Evolutionary conservation across 2,329 filamentous ascomycete species (phyloP).

Genomic region (Xylariaceae sp.): DNA sequence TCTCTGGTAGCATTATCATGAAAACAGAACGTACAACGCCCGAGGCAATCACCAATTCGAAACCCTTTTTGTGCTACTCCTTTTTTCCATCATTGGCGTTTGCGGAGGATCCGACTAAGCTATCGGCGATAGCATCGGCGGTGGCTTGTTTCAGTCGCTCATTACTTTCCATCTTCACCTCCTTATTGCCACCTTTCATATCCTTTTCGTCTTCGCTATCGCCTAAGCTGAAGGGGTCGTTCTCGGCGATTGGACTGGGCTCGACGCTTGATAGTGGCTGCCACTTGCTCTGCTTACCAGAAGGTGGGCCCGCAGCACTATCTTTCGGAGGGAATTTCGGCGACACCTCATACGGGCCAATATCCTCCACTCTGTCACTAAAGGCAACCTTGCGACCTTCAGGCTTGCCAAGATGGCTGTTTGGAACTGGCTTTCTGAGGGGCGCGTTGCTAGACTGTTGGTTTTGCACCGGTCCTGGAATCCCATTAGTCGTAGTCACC

Average conservation of each 20-base stretch:
- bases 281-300: conserved; percentile 87
- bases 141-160: conserved; percentile 63
- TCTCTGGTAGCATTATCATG: background rate
- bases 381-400: conserved; percentile 53
- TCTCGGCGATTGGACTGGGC: conserved; percentile 77
- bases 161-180: conserved; percentile 48
- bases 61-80: conserved; percentile 13
- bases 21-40: conserved; percentile 5
- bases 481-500: conserved; percentile 46
- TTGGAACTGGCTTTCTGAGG: conserved; percentile 60
- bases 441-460: conserved; percentile 64
- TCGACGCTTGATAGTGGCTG: conserved; percentile 85
- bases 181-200: conserved; percentile 56
- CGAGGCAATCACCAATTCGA: conserved; percentile 1
- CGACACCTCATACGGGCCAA: conserved; percentile 67
- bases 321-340: conserved; percentile 52
- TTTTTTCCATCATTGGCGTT: conserved; percentile 29
- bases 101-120: conserved; percentile 39
- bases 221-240: conserved; percentile 93
- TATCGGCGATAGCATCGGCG: conserved; percentile 55
- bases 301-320: conserved; percentile 35
- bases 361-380: conserved; percentile 67
- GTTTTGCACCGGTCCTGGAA: conserved; percentile 32
- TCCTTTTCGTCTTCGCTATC: conserved; percentile 93
- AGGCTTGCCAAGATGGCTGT: conserved; percentile 47